phyloP scores from a whole-genome alignment of 768 basidiomycete species.

The Hebeloma cylindrosporum region DNA sequence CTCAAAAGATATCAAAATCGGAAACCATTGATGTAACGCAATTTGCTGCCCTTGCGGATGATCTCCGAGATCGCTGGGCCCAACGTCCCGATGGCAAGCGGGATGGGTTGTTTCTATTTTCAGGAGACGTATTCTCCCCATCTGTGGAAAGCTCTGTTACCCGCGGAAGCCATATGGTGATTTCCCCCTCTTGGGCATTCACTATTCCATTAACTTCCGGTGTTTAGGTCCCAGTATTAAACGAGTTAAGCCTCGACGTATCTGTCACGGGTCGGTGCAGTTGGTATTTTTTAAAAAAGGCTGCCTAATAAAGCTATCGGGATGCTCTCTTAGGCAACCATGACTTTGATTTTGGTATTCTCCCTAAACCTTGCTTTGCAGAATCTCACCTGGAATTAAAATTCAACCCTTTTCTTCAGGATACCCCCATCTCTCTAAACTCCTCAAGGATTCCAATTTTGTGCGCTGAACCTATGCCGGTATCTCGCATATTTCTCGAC shows the following conservation, averaged over 20 bases:
- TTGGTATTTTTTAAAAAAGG: not conserved
- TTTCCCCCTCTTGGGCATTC: not conserved
- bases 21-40: conserved; percentile 86
- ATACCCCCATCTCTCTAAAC: conserved; percentile 44
- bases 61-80: conserved; percentile 60
- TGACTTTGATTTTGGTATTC: conserved; percentile 83
- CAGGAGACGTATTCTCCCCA: conserved; percentile 87
- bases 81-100: conserved; percentile 44
- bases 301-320: no score
- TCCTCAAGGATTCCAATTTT: conserved; percentile 74
- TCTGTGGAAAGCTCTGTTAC: conserved; percentile 87
- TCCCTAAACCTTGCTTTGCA: not conserved
- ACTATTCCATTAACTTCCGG: not conserved
- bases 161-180: conserved; percentile 87
- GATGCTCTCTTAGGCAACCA: conserved; percentile 70
- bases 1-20: conserved; percentile 61
- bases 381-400: not conserved
- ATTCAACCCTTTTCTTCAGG: conserved; percentile 17
- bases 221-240: conserved; percentile 79
- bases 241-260: conserved; percentile 75
- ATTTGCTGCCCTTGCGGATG: conserved; percentile 71
- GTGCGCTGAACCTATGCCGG: conserved; percentile 39
- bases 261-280: conserved; percentile 67
- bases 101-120: conserved; percentile 82
- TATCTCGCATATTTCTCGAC: not conserved